A percentile compares a stretch with the other conserved stretches of the same genome.
These are phyloP conservation scores for Neopestalotiopsis sp. DNA, from an alignment of 2,329 filamentous ascomycete genomes.

Conservation along the genomic window DNA sequence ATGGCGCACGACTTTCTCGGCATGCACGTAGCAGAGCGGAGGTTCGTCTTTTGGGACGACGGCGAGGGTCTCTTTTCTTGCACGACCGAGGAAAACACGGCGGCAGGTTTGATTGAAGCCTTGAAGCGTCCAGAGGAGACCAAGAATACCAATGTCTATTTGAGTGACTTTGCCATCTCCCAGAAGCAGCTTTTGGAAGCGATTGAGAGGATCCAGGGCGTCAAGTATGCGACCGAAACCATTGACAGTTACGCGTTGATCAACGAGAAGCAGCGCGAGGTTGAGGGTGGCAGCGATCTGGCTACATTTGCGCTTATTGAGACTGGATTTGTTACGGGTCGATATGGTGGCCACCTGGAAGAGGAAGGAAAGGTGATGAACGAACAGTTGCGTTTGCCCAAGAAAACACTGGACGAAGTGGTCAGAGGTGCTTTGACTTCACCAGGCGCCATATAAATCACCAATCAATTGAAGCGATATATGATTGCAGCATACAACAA, in stretches of 20 bases:
- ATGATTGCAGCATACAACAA: too few species aligned
- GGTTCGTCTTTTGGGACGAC: slow-evolving; percentile 38
- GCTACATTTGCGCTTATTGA: slow-evolving; percentile 37
- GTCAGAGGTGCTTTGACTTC: slow-evolving; percentile 26
- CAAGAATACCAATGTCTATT: slow-evolving; percentile 37
- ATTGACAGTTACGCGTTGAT: slow-evolving; percentile 34
- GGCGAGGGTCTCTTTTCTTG: slow-evolving; percentile 39
- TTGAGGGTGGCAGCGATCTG: slow-evolving; percentile 28
- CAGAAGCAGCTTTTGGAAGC: slow-evolving; percentile 47
- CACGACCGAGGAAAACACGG: slow-evolving; percentile 42
- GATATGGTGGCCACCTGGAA: slow-evolving; percentile 38
- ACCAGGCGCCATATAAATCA: slow-evolving; percentile 15
- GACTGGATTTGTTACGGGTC: slow-evolving; percentile 38
- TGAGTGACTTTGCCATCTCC: slow-evolving; percentile 40
- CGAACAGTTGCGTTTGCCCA: slow-evolving; percentile 34
- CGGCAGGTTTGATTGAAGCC: slow-evolving; percentile 33
- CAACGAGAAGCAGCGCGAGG: slow-evolving; percentile 34
- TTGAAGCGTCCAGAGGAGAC: slow-evolving; percentile 37
- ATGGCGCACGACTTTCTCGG: slow-evolving; percentile 34
- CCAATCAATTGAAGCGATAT: too few species aligned
- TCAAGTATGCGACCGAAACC: slow-evolving; percentile 39
- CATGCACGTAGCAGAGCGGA: slow-evolving; percentile 27
- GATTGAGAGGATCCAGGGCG: slow-evolving; percentile 53
- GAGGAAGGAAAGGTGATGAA: slow-evolving; percentile 40
- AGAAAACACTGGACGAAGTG: slow-evolving; percentile 32